These are phyloP conservation scores for Ogataea henricii DNA, from an alignment of 805 yeast species.

Conservation along the genomic window DNA sequence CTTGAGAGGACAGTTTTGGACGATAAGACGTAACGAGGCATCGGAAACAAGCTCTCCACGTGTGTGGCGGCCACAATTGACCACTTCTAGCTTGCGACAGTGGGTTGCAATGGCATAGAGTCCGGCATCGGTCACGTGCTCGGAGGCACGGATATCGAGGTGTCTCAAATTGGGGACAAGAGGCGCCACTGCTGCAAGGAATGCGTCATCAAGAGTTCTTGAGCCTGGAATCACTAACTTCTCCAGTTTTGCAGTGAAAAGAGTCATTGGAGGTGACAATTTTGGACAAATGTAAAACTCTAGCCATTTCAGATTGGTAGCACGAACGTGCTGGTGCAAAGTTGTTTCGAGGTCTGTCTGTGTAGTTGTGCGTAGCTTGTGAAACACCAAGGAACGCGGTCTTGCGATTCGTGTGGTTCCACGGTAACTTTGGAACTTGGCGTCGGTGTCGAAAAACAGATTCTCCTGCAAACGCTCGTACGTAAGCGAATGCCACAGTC, in stretches of 20 bases:
- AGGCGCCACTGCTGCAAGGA: conserved; percentile 52
- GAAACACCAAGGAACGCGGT: conserved; percentile 56
- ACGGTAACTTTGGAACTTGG: conserved; percentile 34
- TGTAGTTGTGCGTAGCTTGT: conserved; percentile 55
- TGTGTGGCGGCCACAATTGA: conserved; percentile 80
- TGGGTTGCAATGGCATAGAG: conserved; percentile 62
- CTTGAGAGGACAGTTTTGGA: conserved; percentile 54
- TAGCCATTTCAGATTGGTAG: conserved; percentile 60
- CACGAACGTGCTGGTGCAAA: conserved; percentile 38
- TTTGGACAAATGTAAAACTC: conserved; percentile 85
- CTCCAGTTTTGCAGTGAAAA: conserved; percentile 45
- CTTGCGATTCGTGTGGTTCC: conserved; percentile 6
- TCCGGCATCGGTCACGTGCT: conserved; percentile 72
- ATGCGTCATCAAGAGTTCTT: conserved; percentile 58
- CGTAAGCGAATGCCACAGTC: conserved; percentile 61
- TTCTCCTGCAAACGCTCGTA: conserved; percentile 55
- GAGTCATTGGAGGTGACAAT: conserved; percentile 53
- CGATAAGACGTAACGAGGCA: conserved; percentile 59
- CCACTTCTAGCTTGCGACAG: conserved; percentile 56
- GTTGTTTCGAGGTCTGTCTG: conserved; percentile 57
- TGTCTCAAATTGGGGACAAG: conserved; percentile 59
- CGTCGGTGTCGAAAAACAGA: conserved; percentile 53
- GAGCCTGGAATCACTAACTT: conserved; percentile 72
- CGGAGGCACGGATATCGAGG: conserved; percentile 85
- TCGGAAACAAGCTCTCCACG: conserved; percentile 72